These are phyloP conservation scores for Dryas alaskensis DNA, from an alignment of 306 rosid genomes.

Conservation along the genomic window DNA sequence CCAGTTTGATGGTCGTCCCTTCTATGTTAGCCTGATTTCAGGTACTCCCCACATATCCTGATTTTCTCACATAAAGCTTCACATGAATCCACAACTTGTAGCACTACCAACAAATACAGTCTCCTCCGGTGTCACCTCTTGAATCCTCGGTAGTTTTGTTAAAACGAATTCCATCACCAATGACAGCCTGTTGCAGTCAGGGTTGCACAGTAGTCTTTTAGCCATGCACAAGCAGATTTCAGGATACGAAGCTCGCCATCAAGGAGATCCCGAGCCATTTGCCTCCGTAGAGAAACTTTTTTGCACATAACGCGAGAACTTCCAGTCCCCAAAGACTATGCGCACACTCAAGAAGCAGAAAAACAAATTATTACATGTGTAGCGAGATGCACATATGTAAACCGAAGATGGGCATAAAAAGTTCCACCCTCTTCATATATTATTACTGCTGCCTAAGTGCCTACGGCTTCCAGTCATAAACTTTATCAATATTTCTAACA, in stretches of 20 bases:
- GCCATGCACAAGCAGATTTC: slow-evolving; percentile 61
- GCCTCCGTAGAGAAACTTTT: slow-evolving; percentile 34
- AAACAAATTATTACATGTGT: neutral
- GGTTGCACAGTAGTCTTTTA: slow-evolving; percentile 49
- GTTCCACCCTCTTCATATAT: neutral
- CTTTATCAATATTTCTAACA: neutral
- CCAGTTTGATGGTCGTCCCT: neutral
- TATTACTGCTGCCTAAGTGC: neutral
- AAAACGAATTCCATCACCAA: neutral
- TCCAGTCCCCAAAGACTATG: slow-evolving; percentile 42
- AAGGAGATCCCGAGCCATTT: slow-evolving; percentile 64
- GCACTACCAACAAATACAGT: neutral
- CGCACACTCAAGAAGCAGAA: slow-evolving; percentile 2
- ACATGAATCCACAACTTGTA: neutral
- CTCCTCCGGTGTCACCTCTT: neutral
- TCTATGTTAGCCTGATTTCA: neutral
- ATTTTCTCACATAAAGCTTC: neutral
- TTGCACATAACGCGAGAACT: slow-evolving; percentile 17
- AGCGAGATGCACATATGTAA: neutral
- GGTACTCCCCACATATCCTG: neutral
- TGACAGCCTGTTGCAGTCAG: slow-evolving; percentile 8
- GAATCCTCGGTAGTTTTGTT: neutral
- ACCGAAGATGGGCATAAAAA: neutral
- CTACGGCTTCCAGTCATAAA: too few relatives aligned
- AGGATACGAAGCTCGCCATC: slow-evolving; percentile 62